Evolutionary conservation across 345 rosid genomes (phyloP), one percentile per base, ranked within the genome.

Genomic region (Populus nigra): DNA sequence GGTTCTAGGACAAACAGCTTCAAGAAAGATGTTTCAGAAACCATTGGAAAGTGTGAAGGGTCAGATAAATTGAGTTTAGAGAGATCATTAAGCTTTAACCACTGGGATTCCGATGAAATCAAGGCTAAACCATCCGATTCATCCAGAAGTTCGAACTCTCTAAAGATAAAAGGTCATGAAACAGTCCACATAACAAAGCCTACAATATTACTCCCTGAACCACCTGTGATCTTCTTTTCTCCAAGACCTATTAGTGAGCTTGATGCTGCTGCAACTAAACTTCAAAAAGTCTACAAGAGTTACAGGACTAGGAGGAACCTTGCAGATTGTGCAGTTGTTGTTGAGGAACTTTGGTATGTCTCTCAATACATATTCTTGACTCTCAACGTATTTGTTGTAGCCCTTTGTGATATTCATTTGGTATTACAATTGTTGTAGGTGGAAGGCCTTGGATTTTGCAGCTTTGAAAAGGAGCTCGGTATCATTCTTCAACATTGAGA

Each of bases 261-360:
- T 41, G 88, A 91, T 68, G 90, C 89, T 73, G 96, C 92, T n/a
- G 90, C 90, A 49, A 81, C 86, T 45, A 86, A 33, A 57, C 59
- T 86, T 67, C 88, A 88, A 72, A 88, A 86, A 57, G 88, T 88
- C 31, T 88, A 85, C 80, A 88, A 81, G 81, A 77, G 90, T 65
- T 86, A 86, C 41, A 50, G 90, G 68, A 86, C 88, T 29, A 86
- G 90, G 69, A 82, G 90, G 74, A 88, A 86, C 69, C 87, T 91
- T 57, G 96, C 96, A 5, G 96, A 91, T 86, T 90, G 93, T 25
- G 93, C 92, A 1, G 91, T 90, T 82, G 86, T 91, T 29, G 88
- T 85, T 65, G 93, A 91, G 72, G 91, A 91, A 85, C 92, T 88
- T 69, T 91, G 93, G 94, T 91, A 69, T 49, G 89, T 80, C 39